Base-by-base conservation (phyloP, 73 alveolate genomes). In the Stentor coeruleus region DNA sequence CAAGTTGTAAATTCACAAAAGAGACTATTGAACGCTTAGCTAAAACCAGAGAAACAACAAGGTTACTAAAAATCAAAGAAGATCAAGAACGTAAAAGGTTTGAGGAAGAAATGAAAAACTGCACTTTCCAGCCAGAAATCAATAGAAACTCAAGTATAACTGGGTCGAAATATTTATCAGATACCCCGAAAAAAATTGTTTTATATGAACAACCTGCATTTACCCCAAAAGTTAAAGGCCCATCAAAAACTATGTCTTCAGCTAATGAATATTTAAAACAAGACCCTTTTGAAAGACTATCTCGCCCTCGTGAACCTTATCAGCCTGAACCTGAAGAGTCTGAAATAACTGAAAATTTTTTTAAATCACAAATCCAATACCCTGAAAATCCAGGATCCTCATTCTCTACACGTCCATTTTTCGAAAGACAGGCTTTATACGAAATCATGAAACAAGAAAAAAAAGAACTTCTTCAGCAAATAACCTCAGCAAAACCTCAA, bases 391-490 rank as follows among this genome's bases (percentile, higher is more conserved):
- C 14, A 26, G 66, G 66, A 36, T 75, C n/a, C 1, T 33, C 30
- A 26, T 36, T 75, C 39, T 75, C 83, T 0, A 26, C 26, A 75
- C 15, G 31, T 37, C 31, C 59, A 0, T 75, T 75, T 75, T 75
- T 37, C n/a, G 83, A 75, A 75, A 75, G 83, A 35, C 83, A 75
- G 38, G 83, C 83, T 75, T 28, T 75, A 20, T 75, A 75, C 39
- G 83, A 75, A 2, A 6, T 39, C 2, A 31, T 36, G 38, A 75
- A 75, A 40, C 6, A n/a, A 15, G 83, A 75, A 75, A 75, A 40
- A 35, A 39, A 38, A 38, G 58, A 75, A 26, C 6, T 37, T 39
- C n/a, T 26, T 31, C 35, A 40, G 3, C n/a, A 66, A 20, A 38
- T 39, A 30, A 30, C 31, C 26, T 20, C 77, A 0, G 36, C 77